Percentiles rank a stretch among this genome's conserved stretches.
These are phyloP conservation scores for Ciborinia camelliae DNA, from an alignment of 2,329 filamentous ascomycete genomes.

Conservation along the genomic window DNA sequence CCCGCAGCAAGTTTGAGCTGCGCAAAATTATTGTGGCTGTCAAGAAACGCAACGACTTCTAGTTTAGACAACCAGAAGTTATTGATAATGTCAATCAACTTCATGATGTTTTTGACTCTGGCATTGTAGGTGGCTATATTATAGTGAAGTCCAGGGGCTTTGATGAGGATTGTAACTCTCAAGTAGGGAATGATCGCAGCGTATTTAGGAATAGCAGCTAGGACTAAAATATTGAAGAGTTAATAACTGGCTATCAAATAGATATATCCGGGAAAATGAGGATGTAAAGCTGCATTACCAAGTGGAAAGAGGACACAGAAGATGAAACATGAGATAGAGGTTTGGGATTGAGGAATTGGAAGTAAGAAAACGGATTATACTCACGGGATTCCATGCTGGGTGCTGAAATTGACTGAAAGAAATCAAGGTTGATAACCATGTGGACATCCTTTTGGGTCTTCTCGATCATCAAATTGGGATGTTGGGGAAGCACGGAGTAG, in stretches of 20 bases:
- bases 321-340: not conserved
- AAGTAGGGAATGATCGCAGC: not conserved
- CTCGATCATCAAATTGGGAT: not conserved
- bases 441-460: not conserved
- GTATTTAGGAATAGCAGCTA: not conserved
- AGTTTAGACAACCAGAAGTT: not conserved
- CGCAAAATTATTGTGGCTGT: not conserved
- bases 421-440: not conserved
- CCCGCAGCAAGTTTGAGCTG: not conserved
- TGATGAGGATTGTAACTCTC: not conserved
- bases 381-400: not conserved
- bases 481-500: not conserved
- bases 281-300: not conserved
- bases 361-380: not conserved
- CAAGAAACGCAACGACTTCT: not conserved
- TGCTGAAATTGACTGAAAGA: not conserved
- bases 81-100: not conserved
- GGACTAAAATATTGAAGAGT: not conserved
- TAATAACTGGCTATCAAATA: not conserved
- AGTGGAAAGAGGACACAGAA: not conserved
- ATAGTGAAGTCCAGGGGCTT: not conserved
- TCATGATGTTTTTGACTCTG: not conserved
- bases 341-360: not conserved
- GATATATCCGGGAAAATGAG: too few species aligned
- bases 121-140: not conserved